phyloP scores from a whole-genome alignment of 805 yeast species.

The Priceomyces carsonii region DNA sequence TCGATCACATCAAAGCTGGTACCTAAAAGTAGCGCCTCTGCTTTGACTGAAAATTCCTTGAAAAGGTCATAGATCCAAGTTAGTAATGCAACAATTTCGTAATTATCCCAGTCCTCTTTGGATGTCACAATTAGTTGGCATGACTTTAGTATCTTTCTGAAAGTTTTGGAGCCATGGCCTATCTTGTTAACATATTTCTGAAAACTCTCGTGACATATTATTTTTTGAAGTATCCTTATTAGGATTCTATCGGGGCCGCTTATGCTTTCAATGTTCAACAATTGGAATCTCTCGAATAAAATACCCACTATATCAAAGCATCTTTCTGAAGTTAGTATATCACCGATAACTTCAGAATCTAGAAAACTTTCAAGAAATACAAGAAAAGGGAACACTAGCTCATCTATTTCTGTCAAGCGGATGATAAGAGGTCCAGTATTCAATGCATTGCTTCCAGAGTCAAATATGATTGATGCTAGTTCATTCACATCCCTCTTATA shows the following conservation, averaged over 20 bases:
- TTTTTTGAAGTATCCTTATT: slow-evolving; percentile 19
- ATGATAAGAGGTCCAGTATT: slow-evolving; percentile 1
- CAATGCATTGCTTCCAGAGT: too few relatives aligned
- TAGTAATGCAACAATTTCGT: slow-evolving; percentile 35
- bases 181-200: slow-evolving; percentile 19
- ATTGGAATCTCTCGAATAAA: slow-evolving; percentile 7
- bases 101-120: slow-evolving; percentile 42
- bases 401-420: slow-evolving; percentile 8
- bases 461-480: slow-evolving; percentile 4
- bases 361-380: slow-evolving; percentile 9
- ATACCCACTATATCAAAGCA: slow-evolving; percentile 6
- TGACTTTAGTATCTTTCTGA: slow-evolving; percentile 19
- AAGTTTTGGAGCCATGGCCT: neutral
- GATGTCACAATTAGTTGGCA: slow-evolving; percentile 39
- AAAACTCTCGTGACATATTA: slow-evolving; percentile 32
- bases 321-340: slow-evolving; percentile 11
- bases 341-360: slow-evolving; percentile 12
- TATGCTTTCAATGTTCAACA: too few relatives aligned
- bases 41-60: slow-evolving; percentile 13
- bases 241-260: slow-evolving; percentile 19
- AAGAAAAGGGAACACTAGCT: slow-evolving; percentile 9
- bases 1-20: slow-evolving; percentile 9
- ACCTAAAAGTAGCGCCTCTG: slow-evolving; percentile 16
- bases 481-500: slow-evolving; percentile 9
- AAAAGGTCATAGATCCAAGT: slow-evolving; percentile 42